Percentiles rank a stretch among this genome's conserved stretches.
phyloP scores from a whole-genome alignment of 345 rosid species.

The Populus deltoides region DNA sequence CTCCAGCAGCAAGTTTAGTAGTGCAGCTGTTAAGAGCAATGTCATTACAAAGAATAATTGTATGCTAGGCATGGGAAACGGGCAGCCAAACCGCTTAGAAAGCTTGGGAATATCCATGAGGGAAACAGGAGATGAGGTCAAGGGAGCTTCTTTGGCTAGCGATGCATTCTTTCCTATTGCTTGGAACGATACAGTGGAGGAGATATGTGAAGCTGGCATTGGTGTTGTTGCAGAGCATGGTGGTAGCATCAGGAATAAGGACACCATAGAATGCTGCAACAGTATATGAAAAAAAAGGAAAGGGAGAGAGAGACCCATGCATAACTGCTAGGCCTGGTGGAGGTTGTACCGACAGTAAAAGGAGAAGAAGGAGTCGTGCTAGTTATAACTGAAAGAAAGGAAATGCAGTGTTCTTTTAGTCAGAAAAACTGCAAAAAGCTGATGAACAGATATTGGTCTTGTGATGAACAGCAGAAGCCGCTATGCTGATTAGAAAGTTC shows the following conservation, averaged over 20 bases:
- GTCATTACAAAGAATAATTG: constrained; percentile 55
- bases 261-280: constrained; percentile 86
- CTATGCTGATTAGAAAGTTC: too few species aligned
- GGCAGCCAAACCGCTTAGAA: constrained; percentile 89
- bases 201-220: too few species aligned
- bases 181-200: too few species aligned
- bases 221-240: constrained; percentile 56
- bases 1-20: not conserved
- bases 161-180: constrained; percentile 95
- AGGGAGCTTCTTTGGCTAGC: constrained; percentile 97
- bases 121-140: constrained; percentile 87
- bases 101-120: constrained; percentile 83
- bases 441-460: too few species aligned
- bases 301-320: too few species aligned
- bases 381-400: too few species aligned
- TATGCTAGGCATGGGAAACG: constrained; percentile 98
- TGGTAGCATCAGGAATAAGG: constrained; percentile 84
- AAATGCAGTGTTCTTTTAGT: too few species aligned
- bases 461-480: too few species aligned
- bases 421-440: too few species aligned
- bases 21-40: not conserved
- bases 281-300: not conserved
- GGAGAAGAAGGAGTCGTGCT: too few species aligned
- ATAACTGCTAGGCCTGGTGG: too few species aligned
- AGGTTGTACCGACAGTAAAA: too few species aligned